phyloP scores from a whole-genome alignment of 1,139 yeast species.

The Yamadazyma atlantica region DNA sequence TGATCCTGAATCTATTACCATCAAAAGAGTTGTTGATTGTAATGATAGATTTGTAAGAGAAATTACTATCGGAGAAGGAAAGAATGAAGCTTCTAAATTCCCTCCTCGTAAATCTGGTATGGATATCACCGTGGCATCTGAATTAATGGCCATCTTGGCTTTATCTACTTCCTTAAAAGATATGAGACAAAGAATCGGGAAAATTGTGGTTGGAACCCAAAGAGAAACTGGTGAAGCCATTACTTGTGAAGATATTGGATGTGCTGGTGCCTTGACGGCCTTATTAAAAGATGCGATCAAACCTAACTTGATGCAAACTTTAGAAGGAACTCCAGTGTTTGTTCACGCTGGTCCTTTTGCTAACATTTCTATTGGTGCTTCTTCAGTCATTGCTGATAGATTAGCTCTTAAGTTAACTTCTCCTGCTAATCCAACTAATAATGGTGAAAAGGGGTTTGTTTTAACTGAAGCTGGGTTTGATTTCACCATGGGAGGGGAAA shows the following conservation, averaged over 20 bases:
- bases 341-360: slow-evolving; percentile 90
- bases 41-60: slow-evolving; percentile 77
- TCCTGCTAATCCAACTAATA: slow-evolving; percentile 45
- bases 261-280: slow-evolving; percentile 82
- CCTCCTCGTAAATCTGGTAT: slow-evolving; percentile 72
- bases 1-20: slow-evolving; percentile 70
- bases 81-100: slow-evolving; percentile 66
- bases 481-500: slow-evolving; percentile 87
- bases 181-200: slow-evolving; percentile 68
- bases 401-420: slow-evolving; percentile 67
- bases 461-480: slow-evolving; percentile 87
- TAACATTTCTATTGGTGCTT: slow-evolving; percentile 81
- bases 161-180: slow-evolving; percentile 65
- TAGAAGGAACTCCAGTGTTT: slow-evolving; percentile 83
- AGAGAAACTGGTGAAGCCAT: slow-evolving; percentile 58
- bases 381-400: slow-evolving; percentile 76
- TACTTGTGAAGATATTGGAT: slow-evolving; percentile 76
- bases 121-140: slow-evolving; percentile 82
- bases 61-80: slow-evolving; percentile 73
- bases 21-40: slow-evolving; percentile 78
- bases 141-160: slow-evolving; percentile 80
- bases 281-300: slow-evolving; percentile 77
- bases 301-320: slow-evolving; percentile 82
- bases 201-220: slow-evolving; percentile 69
- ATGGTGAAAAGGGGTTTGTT: slow-evolving; percentile 58